Evolutionary conservation across 2,329 filamentous ascomycete genomes (phyloP), one percentile per base, ranked within the genome.

Genomic region (Colletotrichum lentis): DNA sequence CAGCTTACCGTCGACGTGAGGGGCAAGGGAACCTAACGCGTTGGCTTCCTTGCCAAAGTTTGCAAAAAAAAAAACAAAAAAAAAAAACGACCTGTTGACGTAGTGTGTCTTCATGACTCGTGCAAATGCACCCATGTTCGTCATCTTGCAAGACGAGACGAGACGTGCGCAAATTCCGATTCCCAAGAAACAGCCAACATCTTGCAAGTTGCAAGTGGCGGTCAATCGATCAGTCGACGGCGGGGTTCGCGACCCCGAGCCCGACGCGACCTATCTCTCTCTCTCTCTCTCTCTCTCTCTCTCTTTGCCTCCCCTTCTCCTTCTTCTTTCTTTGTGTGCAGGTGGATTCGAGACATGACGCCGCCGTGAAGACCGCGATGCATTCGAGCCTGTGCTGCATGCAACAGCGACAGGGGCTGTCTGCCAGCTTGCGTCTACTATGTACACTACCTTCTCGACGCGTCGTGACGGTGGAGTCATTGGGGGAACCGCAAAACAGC

Each of bases 401-500:
- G 31, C 31, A 35, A 35, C 8, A 24, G 20, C 44, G 35, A 18
- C 39, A 54, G 35, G 61, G 47, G 46, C 8, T 35, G 31, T 35
- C 8, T 60, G 31, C 43, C 46, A 39, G 49, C 43, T 56, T 35
- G 63, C n/a, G 59, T 41, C 18, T 64, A 8, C 27, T n/a, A 31
- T 6, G 27, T 31, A 31, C 27, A 31, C 27, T 27, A 41, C 53
- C 39, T 39, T 52, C 44, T 63, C 39, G 37, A 57, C 35, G 46
- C 47, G 35, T 59, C 46, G 54, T 64, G 50, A 44, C 14, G 35
- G 65, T 68, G 65, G 65, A 60, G 65, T 68, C 61, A 55, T 65
- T 24, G 43, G 49, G 49, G 62, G 65, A 68, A 68, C 65, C 55
- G 65, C 62, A 68, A 68, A 68, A 65, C 65, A 68, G 65, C 65